Evolutionary conservation across 192 early-diverging fungal species (phyloP).

Genomic region (Phycomyces nitens): DNA sequence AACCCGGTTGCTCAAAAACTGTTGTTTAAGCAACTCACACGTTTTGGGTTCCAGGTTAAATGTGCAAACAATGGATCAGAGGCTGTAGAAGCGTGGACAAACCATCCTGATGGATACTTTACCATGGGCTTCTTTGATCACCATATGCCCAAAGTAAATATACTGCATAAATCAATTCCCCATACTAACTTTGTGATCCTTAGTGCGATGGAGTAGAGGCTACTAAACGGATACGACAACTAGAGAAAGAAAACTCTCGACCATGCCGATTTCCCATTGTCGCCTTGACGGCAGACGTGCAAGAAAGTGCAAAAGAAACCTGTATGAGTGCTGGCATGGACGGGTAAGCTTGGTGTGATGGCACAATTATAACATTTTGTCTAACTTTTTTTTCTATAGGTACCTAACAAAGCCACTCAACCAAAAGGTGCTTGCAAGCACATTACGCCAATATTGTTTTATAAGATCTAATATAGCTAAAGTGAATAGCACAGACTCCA

Average conservation of each 20-base stretch:
- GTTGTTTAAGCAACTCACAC: conserved; percentile 40
- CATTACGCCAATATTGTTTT: conserved; percentile 13
- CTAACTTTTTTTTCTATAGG: neutral
- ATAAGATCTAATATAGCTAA: neutral
- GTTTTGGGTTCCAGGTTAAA: conserved; percentile 42
- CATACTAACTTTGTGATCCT: neutral
- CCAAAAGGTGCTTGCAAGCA: conserved; percentile 8
- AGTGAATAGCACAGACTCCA: neutral
- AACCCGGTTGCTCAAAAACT: conserved; percentile 46
- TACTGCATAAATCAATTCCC: neutral
- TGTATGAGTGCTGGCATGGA: conserved; percentile 49
- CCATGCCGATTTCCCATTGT: conserved; percentile 37
- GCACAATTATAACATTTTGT: neutral
- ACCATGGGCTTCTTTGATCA: conserved; percentile 52
- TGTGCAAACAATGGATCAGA: conserved; percentile 51
- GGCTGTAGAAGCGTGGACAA: conserved; percentile 36
- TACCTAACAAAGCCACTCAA: conserved; percentile 19
- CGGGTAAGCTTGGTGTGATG: conserved; percentile 24
- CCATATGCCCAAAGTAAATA: conserved; percentile 43
- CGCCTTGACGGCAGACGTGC: conserved; percentile 46
- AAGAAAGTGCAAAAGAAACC: conserved; percentile 43
- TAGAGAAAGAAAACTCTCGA: conserved; percentile 34
- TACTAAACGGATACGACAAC: conserved; percentile 42
- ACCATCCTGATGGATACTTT: conserved; percentile 40
- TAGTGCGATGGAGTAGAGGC: conserved; percentile 50